Evolutionary conservation across 192 early-diverging fungal genomes (phyloP).

Genomic region (Phlyctochytrium arcticum): DNA sequence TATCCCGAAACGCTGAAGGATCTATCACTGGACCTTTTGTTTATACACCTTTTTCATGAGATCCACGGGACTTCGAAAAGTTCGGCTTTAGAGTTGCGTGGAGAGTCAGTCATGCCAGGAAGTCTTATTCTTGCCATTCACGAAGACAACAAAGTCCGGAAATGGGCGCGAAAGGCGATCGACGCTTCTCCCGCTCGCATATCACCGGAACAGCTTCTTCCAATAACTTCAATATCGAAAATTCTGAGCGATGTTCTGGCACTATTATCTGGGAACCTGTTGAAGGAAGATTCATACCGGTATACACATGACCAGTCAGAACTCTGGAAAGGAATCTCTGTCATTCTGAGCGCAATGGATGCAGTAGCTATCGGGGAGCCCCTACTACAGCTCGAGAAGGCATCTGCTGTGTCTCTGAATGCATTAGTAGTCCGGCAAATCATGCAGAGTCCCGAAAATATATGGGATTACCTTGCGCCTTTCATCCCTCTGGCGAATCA

Average conservation of each 20-base stretch:
- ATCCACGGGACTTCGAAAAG: neutral
- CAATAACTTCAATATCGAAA: too few species aligned
- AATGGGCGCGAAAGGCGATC: conserved; percentile 7
- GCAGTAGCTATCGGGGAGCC: neutral
- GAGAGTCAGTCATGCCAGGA: neutral
- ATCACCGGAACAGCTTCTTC: too few species aligned
- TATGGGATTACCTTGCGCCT: too few species aligned
- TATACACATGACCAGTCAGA: neutral
- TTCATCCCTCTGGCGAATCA: too few species aligned
- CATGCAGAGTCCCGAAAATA: too few species aligned
- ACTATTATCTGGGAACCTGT: too few species aligned
- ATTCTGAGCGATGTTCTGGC: too few species aligned
- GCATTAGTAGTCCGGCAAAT: neutral
- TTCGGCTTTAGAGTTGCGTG: neutral
- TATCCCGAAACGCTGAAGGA: conserved; percentile 18
- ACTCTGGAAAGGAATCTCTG: neutral
- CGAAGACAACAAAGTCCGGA: neutral
- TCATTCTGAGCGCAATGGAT: neutral
- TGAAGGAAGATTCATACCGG: neutral
- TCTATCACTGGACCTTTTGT: conserved; percentile 1
- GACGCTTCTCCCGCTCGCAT: neutral
- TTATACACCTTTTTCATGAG: neutral
- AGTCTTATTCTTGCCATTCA: neutral
- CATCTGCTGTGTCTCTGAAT: neutral
- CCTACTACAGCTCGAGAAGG: neutral